phyloP scores from a whole-genome alignment of 345 rosid genomes.

The Raphanus raphanistrum region DNA sequence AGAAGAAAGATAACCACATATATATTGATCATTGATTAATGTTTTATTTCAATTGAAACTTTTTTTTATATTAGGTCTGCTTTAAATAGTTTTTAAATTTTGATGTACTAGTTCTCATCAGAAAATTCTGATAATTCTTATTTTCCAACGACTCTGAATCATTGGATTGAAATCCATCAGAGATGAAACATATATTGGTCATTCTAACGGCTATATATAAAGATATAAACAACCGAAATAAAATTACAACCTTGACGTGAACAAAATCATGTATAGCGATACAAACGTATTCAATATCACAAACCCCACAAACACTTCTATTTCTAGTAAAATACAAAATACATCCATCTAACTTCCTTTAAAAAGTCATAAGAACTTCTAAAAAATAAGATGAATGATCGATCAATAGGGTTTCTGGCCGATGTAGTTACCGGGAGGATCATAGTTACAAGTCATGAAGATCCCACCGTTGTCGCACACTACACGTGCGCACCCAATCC shows the following conservation, averaged over 20 bases:
- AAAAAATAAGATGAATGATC: constrained; percentile 21
- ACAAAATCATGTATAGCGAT: not conserved
- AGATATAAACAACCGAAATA: not conserved
- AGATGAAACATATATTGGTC: not conserved
- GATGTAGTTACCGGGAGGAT: constrained; percentile 79
- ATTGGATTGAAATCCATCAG: not conserved
- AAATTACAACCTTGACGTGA: not conserved
- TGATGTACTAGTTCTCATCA: not conserved
- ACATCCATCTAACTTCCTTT: constrained; percentile 13
- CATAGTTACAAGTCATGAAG: constrained; percentile 90
- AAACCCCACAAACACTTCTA: constrained; percentile 16
- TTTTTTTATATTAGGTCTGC: not conserved
- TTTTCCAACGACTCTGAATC: not conserved
- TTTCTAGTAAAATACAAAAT: constrained; percentile 17
- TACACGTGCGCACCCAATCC: constrained; percentile 74
- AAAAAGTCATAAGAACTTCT: not conserved
- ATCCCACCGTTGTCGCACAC: constrained; percentile 76
- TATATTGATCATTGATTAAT: not conserved
- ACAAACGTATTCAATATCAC: not conserved
- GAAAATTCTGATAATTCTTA: not conserved
- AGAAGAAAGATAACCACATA: not conserved
- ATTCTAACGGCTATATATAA: not conserved
- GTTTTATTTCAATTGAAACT: not conserved
- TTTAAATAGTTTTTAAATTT: not conserved
- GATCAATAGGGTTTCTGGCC: constrained; percentile 72